Evolutionary conservation across 202 grass and related monocot genomes (phyloP).

Genomic region (Saccharum hybrid): DNA sequence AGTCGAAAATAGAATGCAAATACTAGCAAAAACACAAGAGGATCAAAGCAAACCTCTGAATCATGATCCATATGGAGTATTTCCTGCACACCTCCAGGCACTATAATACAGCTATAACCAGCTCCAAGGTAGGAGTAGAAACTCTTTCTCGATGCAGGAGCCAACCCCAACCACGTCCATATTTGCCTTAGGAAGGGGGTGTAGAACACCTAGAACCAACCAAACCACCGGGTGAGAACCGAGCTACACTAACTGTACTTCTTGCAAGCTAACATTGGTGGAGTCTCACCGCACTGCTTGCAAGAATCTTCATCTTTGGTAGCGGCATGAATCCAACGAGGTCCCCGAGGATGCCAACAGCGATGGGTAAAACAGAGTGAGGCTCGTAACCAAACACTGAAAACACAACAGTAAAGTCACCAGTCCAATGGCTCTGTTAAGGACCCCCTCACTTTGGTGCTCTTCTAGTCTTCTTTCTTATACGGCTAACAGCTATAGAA

Average conservation of each 20-base stretch:
- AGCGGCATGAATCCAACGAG: constrained; percentile 81
- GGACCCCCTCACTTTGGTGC: background rate
- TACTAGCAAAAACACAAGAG: constrained; percentile 1
- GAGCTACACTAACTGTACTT: constrained; percentile 11
- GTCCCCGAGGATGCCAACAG: constrained; percentile 50
- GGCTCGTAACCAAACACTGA: constrained; percentile 91
- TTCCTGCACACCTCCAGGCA: constrained; percentile 92
- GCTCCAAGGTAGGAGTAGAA: constrained; percentile 71
- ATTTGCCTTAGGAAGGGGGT: constrained; percentile 93
- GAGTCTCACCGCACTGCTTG: constrained; percentile 79
- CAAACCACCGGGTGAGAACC: constrained; percentile 15
- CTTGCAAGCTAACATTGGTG: constrained; percentile 4
- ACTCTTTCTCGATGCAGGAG: constrained; percentile 75
- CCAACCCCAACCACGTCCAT: constrained; percentile 88
- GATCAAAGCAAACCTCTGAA: constrained; percentile 61
- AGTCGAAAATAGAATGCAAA: constrained; percentile 1
- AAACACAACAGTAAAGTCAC: background rate
- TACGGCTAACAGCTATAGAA: background rate
- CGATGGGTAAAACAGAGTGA: constrained; percentile 89
- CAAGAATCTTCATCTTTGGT: constrained; percentile 70
- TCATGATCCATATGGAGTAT: constrained; percentile 91
- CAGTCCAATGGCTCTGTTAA: background rate
- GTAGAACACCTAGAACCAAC: constrained; percentile 77
- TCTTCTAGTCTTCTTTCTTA: background rate
- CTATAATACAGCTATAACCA: constrained; percentile 75